Evolutionary conservation across 2,329 filamentous ascomycete genomes (phyloP).

Genomic region (Fusarium acutatum): DNA sequence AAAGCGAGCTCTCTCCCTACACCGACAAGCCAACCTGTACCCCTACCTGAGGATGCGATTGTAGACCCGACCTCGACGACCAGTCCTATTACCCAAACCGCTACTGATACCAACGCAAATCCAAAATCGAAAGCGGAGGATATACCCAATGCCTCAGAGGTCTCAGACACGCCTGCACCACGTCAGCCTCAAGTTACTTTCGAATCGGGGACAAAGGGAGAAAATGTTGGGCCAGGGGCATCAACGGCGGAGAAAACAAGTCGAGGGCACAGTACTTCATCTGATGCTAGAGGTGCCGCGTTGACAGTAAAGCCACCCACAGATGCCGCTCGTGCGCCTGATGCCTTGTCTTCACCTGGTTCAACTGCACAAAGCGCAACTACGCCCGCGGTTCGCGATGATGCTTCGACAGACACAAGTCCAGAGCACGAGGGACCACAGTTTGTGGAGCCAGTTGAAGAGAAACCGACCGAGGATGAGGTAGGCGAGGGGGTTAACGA

Average conservation of each 20-base stretch:
- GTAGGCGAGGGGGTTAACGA: slow-evolving; percentile 33
- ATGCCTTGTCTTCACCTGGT: slow-evolving; percentile 62
- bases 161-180: neutral
- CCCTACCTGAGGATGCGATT: slow-evolving; percentile 2
- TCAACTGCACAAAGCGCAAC: slow-evolving; percentile 79
- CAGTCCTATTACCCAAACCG: slow-evolving; percentile 7
- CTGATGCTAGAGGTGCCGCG: neutral
- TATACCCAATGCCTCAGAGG: neutral
- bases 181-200: slow-evolving; percentile 45
- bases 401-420: slow-evolving; percentile 77
- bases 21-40: neutral
- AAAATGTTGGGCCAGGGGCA: slow-evolving; percentile 2
- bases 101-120: neutral
- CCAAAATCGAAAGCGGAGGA: neutral
- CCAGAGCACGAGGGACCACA: slow-evolving; percentile 73
- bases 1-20: neutral
- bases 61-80: slow-evolving; percentile 22
- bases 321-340: slow-evolving; percentile 51
- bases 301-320: slow-evolving; percentile 47
- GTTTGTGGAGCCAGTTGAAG: slow-evolving; percentile 59
- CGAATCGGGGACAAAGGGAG: slow-evolving; percentile 45
- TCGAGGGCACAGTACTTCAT: neutral
- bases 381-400: slow-evolving; percentile 73
- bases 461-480: slow-evolving; percentile 56
- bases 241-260: neutral